Evolutionary conservation across 2,329 filamentous ascomycete species (phyloP), one percentile per base, ranked within the genome.

Genomic region (Neodidymelliopsis sp.): DNA sequence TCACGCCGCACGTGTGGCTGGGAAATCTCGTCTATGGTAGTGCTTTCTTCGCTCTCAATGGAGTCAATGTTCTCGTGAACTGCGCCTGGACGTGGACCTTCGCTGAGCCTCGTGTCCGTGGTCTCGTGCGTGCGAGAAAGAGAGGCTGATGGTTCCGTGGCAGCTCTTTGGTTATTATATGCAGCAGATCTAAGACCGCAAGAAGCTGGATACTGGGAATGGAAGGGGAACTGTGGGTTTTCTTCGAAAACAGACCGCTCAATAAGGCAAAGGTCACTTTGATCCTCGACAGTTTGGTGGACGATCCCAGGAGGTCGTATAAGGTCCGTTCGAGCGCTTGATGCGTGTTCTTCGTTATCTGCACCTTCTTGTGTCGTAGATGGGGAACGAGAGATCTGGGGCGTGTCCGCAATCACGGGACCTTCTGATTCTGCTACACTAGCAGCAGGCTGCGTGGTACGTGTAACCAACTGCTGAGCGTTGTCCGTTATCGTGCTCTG

Each of bases 191-290:
- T 23, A 22, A 24, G 9, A 19, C 45, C 24, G 15, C 20, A 45
- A 19, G 22, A 39, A 37, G 16, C 27, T 15, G 44, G 54, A 13
- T 47, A 28, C 35, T 57, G 57, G 9, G 47, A 57, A 34, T 48
- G 53, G 6, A 49, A 54, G 8, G 53, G 50, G 16, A 51, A 55
- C 12, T 58, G 60, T 25, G 35, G 54, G 41, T 44, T 46, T 9
- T 60, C 39, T 43, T 49, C 51, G 11, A 20, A 20, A 18, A 30
- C 35, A 31, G 48, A 50, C 28, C 45, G 43, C n/a, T 62, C 54
- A 23, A 23, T 49, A 29, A 49, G 23, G 4, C n/a, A 36, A 15
- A 13, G 2, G 13, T 29, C 29, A 10, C 6, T 11, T 6, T 20
- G 29, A 11, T 31, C 6, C 11, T 50, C 23, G 12, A 13, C 24